Evolutionary conservation across 495 filamentous ascomycete genomes (phyloP).

Genomic region (Wilcoxina mikolae): DNA sequence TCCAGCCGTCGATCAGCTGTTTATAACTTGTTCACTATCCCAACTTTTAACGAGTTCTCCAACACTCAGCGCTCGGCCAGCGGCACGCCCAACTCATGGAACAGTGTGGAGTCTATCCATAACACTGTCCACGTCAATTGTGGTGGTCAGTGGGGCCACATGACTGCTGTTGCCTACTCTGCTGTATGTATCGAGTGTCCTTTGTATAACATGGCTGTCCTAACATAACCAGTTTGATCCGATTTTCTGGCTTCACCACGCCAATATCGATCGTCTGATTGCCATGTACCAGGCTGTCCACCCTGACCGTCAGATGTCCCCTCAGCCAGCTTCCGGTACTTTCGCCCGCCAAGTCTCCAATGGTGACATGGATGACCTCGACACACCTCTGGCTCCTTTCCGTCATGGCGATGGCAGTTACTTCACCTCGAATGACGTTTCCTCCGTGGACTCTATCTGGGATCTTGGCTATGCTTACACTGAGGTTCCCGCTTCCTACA

Average conservation of each 20-base stretch:
- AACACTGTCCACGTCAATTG: conserved; percentile 16
- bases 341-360: conserved; percentile 23
- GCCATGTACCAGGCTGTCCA: conserved; percentile 63
- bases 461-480: conserved; percentile 38
- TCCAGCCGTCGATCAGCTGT: conserved; percentile 14
- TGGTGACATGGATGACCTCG: conserved; percentile 26
- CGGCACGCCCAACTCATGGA: background rate
- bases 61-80: conserved; percentile 4
- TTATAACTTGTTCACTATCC: conserved; percentile 24
- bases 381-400: conserved; percentile 36
- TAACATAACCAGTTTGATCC: conserved; percentile 4
- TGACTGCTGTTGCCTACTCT: too few species aligned
- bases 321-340: conserved; percentile 26
- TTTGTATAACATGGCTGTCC: background rate
- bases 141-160: conserved; percentile 12
- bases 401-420: conserved; percentile 28
- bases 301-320: conserved; percentile 41
- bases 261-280: conserved; percentile 37
- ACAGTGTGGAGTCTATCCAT: conserved; percentile 21
- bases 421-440: conserved; percentile 32
- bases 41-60: conserved; percentile 21
- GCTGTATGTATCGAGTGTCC: background rate
- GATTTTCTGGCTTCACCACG: conserved; percentile 29
- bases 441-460: conserved; percentile 12
- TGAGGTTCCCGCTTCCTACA: conserved; percentile 25